These are phyloP conservation scores for Prunus fruticosa DNA, from an alignment of 306 rosid genomes.

Conservation along the genomic window DNA sequence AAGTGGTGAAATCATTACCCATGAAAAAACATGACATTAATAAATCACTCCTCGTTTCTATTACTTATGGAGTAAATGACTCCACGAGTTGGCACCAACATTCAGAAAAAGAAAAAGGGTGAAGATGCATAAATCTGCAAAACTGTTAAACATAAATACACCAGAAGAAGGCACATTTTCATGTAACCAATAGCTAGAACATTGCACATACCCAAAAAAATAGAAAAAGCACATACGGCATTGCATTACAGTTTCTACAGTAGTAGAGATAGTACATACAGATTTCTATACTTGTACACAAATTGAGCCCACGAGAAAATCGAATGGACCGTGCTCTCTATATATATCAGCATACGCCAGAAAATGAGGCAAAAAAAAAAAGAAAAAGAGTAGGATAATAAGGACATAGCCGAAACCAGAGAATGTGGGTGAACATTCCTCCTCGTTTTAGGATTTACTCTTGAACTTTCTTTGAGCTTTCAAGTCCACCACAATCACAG, in stretches of 20 bases:
- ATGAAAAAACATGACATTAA: no score
- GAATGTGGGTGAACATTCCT: background rate
- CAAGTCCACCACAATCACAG: slow-evolving; percentile 48
- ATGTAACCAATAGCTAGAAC: no score
- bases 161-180: background rate
- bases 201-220: background rate
- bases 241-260: slow-evolving; percentile 7
- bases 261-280: slow-evolving; percentile 16
- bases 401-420: background rate
- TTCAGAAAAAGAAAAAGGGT: no score
- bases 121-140: background rate
- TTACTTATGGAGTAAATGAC: no score
- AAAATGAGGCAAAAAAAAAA: background rate
- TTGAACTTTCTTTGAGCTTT: slow-evolving; percentile 49
- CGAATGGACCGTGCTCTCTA: slow-evolving; percentile 16
- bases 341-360: background rate
- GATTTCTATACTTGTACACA: slow-evolving; percentile 29
- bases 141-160: background rate
- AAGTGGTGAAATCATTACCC: no score
- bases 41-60: no score
- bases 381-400: background rate
- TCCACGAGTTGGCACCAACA: no score
- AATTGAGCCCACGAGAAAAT: slow-evolving; percentile 25
- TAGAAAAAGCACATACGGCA: background rate
- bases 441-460: slow-evolving; percentile 28